Evolutionary conservation across 768 basidiomycete genomes (phyloP), one percentile per base, ranked within the genome.

Genomic region (Leccinum fibrillosum): DNA sequence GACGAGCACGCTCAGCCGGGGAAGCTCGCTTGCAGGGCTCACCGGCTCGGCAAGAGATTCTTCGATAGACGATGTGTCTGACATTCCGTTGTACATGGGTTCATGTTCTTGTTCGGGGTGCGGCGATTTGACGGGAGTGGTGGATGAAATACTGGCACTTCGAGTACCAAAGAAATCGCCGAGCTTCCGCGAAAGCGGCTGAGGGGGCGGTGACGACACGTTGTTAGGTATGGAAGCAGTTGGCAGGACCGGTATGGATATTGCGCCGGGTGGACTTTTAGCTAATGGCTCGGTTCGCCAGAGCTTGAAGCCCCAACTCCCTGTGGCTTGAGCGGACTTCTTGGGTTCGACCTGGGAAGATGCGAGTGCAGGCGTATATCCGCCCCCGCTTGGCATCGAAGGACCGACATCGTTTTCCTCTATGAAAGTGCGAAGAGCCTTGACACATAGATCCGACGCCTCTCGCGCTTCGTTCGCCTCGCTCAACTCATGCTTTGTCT

Each of bases 371-470:
- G 57, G 19, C 45, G 65, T 39, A 44, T 68, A 62, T 52, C 61
- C 64, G 52, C 60, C 17, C 12, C 39, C 44, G 44, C 55, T 60
- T 17, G 68, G 35, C 13, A 62, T 57, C 28, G 69, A 48, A 3
- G 64, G 64, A 9, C 88, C 88, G 51, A 89, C 78, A 56, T 85
- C 84, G 69, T 87, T 85, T 62, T 90, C 85, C 21, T 82, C 83
- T 62, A 92, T 92, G 68, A 89, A 98, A 57, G 86, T 88, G 37
- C 94, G 81, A 45, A 98, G 76, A 0, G 89, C 91, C 55, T 83
- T 85, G 62, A 90, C 85, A 69, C 92, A 94, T 1, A 82, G 82
- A 63, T 98, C 94, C 35, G 89, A 91, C 4, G 95, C 95, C 67
- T 92, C 86, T 50, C 86, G 80, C 3, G 91, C 92, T 72, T 98